phyloP scores from a whole-genome alignment of 331 rosid genomes.

The Saraca asoca region DNA sequence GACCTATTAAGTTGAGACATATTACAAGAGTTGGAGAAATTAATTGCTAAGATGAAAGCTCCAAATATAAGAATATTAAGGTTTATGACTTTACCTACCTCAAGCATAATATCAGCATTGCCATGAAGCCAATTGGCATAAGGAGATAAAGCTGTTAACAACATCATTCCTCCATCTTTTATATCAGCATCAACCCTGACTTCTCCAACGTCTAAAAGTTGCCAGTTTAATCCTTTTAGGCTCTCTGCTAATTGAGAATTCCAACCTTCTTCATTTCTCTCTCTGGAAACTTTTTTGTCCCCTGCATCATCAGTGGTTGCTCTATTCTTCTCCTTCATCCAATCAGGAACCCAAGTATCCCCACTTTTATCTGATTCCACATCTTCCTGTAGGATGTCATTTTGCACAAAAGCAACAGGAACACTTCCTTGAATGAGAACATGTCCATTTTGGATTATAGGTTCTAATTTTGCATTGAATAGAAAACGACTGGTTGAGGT shows the following conservation, averaged over 20 bases:
- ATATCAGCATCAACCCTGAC: conserved; percentile 87
- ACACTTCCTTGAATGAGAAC: conserved; percentile 86
- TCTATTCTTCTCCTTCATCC: conserved; percentile 66
- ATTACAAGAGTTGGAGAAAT: conserved; percentile 27
- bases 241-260: conserved; percentile 72
- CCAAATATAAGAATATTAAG: not conserved
- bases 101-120: conserved; percentile 80
- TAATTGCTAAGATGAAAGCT: conserved; percentile 13
- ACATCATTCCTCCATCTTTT: conserved; percentile 97
- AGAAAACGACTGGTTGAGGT: conserved; percentile 82
- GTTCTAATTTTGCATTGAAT: conserved; percentile 92
- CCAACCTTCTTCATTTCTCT: conserved; percentile 81
- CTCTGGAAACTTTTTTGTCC: conserved; percentile 58
- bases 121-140: conserved; percentile 95
- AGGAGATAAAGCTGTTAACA: conserved; percentile 86
- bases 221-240: conserved; percentile 82
- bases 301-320: conserved; percentile 49
- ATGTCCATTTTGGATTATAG: conserved; percentile 80
- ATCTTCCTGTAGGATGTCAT: conserved; percentile 52
- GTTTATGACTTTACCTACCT: conserved; percentile 53
- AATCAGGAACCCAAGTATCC: conserved; percentile 59
- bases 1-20: conserved; percentile 58
- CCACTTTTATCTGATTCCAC: conserved; percentile 52
- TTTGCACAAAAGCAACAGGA: conserved; percentile 75
- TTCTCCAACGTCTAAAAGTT: conserved; percentile 77